Conservation (phyloP, 2,329 filamentous ascomycete genomes). For the Penicillium glabrum region DNA sequence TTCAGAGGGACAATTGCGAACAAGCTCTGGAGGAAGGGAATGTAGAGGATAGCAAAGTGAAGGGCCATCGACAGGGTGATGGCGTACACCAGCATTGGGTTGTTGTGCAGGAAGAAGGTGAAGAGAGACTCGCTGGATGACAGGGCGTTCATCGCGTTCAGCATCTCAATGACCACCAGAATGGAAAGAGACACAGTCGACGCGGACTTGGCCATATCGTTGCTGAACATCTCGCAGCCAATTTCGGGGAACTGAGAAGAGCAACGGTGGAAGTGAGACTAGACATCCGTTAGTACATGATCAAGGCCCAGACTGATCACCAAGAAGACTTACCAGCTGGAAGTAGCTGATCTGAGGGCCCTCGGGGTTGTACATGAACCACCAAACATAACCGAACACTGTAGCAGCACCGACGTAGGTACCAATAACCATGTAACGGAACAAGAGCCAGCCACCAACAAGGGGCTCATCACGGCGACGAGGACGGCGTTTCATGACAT, state of each 20-base stretch:
- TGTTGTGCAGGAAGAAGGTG: constrained; percentile 93
- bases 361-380: constrained; percentile 93
- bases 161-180: constrained; percentile 97
- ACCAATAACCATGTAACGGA: constrained; percentile 95
- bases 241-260: constrained; percentile 81
- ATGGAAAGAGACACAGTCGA: constrained; percentile 90
- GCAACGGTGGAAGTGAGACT: constrained; percentile 91
- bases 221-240: constrained; percentile 86
- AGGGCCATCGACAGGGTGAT: constrained; percentile 90
- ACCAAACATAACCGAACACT: constrained; percentile 98
- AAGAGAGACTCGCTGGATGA: constrained; percentile 93
- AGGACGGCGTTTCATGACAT: constrained; percentile 92
- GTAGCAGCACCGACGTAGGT: constrained; percentile 93
- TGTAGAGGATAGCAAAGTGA: constrained; percentile 92
- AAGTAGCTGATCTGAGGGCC: constrained; percentile 90
- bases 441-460: constrained; percentile 93
- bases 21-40: constrained; percentile 79
- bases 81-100: constrained; percentile 97
- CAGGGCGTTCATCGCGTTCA: constrained; percentile 97
- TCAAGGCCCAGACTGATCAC: constrained; percentile 6
- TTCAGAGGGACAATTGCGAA: constrained; percentile 91
- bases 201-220: constrained; percentile 82
- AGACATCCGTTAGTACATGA: constrained; percentile 13
- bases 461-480: constrained; percentile 90
- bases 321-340: constrained; percentile 62